phyloP scores from a whole-genome alignment of 2,329 filamentous ascomycete species.

The Aureobasidium musti region DNA sequence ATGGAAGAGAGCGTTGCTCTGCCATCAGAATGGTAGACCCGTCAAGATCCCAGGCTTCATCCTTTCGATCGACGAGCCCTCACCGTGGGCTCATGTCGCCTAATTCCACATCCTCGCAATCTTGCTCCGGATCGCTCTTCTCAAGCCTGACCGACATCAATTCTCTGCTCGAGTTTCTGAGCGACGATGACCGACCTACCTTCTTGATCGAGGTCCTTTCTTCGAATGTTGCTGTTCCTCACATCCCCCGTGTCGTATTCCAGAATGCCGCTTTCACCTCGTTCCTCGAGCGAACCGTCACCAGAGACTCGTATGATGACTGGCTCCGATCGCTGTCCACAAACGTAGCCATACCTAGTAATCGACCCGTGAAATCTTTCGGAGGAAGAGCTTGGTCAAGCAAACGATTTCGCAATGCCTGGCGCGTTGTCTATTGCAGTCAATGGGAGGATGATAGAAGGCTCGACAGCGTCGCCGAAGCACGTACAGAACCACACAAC shows the following conservation, averaged over 20 bases:
- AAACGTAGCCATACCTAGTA: conserved; percentile 1
- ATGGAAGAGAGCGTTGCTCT: conserved; percentile 1
- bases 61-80: conserved; percentile 16
- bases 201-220: conserved; percentile 18
- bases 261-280: conserved; percentile 21
- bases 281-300: conserved; percentile 12
- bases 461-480: conserved; percentile 15
- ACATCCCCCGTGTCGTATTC: conserved; percentile 26
- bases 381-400: conserved; percentile 28
- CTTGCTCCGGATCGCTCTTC: conserved; percentile 18
- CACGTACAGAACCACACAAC: background rate
- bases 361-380: conserved; percentile 9
- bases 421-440: conserved; percentile 23
- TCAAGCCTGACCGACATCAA: conserved; percentile 15
- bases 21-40: conserved; percentile 21
- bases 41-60: conserved; percentile 20
- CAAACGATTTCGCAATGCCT: conserved; percentile 24
- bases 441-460: conserved; percentile 9
- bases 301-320: conserved; percentile 16
- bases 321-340: conserved; percentile 21
- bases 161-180: conserved; percentile 17
- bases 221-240: conserved; percentile 16
- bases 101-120: conserved; percentile 20
- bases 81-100: conserved; percentile 12
- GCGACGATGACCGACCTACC: conserved; percentile 25